Conservation (phyloP, 2,329 filamentous ascomycete genomes). For the Ceratocystiopsis minuta region DNA sequence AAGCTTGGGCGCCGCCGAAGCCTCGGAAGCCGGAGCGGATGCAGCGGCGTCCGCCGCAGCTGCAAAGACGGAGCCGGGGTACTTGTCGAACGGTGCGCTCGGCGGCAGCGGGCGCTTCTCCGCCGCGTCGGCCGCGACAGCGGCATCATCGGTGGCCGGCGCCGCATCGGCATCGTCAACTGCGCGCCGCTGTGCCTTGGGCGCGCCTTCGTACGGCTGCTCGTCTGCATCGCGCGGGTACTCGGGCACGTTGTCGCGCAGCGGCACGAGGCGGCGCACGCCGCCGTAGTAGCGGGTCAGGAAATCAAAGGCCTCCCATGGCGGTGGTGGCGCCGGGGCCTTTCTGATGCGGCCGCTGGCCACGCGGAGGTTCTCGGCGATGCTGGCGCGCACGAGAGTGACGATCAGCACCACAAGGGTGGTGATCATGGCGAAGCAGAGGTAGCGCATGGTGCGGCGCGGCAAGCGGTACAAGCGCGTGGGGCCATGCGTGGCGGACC, state of each 20-base stretch:
- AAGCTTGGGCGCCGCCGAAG: too few relatives aligned
- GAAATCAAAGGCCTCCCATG: slow-evolving; percentile 76
- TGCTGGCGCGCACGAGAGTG: slow-evolving; percentile 54
- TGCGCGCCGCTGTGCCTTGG: not conserved
- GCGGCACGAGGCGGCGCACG: slow-evolving; percentile 49
- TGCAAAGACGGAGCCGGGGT: slow-evolving; percentile 3
- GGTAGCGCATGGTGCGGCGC: slow-evolving; percentile 56
- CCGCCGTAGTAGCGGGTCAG: slow-evolving; percentile 82
- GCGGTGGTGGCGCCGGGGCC: slow-evolving; percentile 42
- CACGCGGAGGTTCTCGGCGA: slow-evolving; percentile 46
- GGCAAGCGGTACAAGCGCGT: slow-evolving; percentile 43
- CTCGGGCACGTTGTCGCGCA: slow-evolving; percentile 54
- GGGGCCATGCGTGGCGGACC: slow-evolving; percentile 8
- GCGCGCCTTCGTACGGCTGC: slow-evolving; percentile 18
- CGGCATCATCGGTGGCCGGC: slow-evolving; percentile 2
- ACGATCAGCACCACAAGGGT: slow-evolving; percentile 61
- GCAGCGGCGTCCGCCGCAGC: slow-evolving; percentile 23
- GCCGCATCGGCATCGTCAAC: not conserved
- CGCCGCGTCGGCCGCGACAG: slow-evolving; percentile 2
- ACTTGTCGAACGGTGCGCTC: slow-evolving; percentile 5
- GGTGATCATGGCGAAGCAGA: slow-evolving; percentile 53
- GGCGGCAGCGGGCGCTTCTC: slow-evolving; percentile 9
- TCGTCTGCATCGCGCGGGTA: slow-evolving; percentile 56
- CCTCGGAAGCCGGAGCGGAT: too few relatives aligned
- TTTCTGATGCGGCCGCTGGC: slow-evolving; percentile 39